phyloP scores from a whole-genome alignment of 306 rosid species.

The Pyrus bretschneideri region DNA sequence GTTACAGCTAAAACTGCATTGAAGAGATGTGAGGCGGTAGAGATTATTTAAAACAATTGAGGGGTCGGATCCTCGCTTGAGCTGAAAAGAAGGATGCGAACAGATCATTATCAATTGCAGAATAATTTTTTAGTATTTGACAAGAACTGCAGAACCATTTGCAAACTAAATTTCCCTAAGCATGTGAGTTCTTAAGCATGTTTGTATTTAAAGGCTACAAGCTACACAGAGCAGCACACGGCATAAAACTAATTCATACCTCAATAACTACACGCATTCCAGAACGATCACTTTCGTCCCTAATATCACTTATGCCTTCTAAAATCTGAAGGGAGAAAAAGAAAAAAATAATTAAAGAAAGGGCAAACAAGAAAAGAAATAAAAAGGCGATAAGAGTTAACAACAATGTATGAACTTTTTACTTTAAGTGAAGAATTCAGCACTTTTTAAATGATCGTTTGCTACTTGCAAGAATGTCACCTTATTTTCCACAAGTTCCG shows the following conservation, averaged over 20 bases:
- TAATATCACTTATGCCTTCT: slow-evolving; percentile 88
- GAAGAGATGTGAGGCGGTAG: slow-evolving; percentile 80
- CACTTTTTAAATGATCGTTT: neutral
- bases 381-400: neutral
- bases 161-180: neutral
- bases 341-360: neutral
- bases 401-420: neutral
- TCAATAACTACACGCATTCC: slow-evolving; percentile 97
- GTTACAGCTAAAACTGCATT: slow-evolving; percentile 85
- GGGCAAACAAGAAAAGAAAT: neutral
- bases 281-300: slow-evolving; percentile 95
- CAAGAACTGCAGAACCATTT: neutral
- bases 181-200: neutral
- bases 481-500: slow-evolving; percentile 91
- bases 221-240: neutral
- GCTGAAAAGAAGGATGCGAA: slow-evolving; percentile 43
- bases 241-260: slow-evolving; percentile 31
- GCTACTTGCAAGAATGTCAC: slow-evolving; percentile 28
- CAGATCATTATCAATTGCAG: slow-evolving; percentile 2
- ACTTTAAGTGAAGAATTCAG: neutral
- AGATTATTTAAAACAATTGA: slow-evolving; percentile 79
- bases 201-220: neutral
- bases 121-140: neutral
- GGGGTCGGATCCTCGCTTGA: slow-evolving; percentile 86
- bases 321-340: slow-evolving; percentile 44